phyloP scores from a whole-genome alignment of 2,329 filamentous ascomycete genomes.

The Stachybotrys chartarum region DNA sequence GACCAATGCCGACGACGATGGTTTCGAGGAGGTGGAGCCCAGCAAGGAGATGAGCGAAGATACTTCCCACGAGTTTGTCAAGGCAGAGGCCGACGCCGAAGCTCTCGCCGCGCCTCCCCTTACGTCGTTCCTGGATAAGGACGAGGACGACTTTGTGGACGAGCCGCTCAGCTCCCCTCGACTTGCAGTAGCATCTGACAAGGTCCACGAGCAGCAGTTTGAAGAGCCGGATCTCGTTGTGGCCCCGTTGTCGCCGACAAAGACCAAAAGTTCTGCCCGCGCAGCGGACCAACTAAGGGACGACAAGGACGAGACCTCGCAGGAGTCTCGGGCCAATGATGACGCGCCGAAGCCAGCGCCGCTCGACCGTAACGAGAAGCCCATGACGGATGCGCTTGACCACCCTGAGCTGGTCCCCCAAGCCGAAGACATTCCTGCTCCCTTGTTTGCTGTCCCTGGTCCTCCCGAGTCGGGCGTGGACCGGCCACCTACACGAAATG shows the following conservation, averaged over 20 bases:
- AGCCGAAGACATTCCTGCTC: constrained; percentile 61
- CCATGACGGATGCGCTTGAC: not conserved
- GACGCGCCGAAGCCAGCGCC: not conserved
- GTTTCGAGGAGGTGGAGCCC: constrained; percentile 81
- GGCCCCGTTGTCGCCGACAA: constrained; percentile 48
- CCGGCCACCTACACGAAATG: constrained; percentile 11
- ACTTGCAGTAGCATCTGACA: constrained; percentile 54
- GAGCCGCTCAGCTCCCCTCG: constrained; percentile 65
- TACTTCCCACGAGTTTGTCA: constrained; percentile 61
- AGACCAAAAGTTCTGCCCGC: constrained; percentile 21
- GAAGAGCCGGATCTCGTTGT: constrained; percentile 52
- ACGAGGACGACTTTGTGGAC: constrained; percentile 71
- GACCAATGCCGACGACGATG: constrained; percentile 78
- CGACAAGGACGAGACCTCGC: constrained; percentile 2
- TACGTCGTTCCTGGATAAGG: constrained; percentile 33
- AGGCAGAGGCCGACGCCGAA: constrained; percentile 42
- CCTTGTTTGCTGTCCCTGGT: constrained; percentile 37
- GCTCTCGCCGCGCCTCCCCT: constrained; percentile 22
- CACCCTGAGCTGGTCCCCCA: constrained; percentile 37
- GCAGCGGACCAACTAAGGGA: constrained; percentile 5
- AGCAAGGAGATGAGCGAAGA: constrained; percentile 66
- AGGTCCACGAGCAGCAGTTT: constrained; percentile 41
- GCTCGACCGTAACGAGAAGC: no score
- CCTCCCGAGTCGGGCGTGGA: constrained; percentile 19
- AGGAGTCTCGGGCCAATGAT: not conserved